phyloP scores from a whole-genome alignment of 345 rosid genomes.

The Noccaea caerulescens region DNA sequence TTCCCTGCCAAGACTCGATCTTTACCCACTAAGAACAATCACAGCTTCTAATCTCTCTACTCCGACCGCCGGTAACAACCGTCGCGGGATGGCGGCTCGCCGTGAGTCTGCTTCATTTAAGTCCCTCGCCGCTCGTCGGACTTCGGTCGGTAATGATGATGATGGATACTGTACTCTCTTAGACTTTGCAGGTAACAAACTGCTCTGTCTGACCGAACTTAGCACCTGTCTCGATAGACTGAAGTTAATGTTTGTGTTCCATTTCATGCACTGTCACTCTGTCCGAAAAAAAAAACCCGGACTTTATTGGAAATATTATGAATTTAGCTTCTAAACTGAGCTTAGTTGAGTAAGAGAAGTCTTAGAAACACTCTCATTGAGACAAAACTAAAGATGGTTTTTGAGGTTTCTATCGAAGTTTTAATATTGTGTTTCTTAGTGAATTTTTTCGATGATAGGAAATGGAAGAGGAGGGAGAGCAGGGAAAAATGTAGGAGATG shows the following conservation, averaged over 20 bases:
- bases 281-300: background rate
- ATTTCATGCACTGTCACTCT: background rate
- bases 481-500: conserved; percentile 66
- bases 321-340: conserved; percentile 8
- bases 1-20: conserved; percentile 43
- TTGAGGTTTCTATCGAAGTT: conserved; percentile 20
- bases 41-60: conserved; percentile 16
- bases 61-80: conserved; percentile 24
- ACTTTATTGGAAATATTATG: background rate
- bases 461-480: conserved; percentile 64
- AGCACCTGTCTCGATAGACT: conserved; percentile 2
- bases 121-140: conserved; percentile 48
- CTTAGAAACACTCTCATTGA: conserved; percentile 10
- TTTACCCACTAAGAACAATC: conserved; percentile 24
- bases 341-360: background rate
- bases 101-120: conserved; percentile 49
- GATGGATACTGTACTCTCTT: conserved; percentile 45
- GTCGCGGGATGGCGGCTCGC: conserved; percentile 59
- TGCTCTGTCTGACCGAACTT: conserved; percentile 18
- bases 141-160: conserved; percentile 21
- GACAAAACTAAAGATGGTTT: conserved; percentile 4
- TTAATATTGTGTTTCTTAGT: background rate
- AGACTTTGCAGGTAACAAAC: conserved; percentile 42
- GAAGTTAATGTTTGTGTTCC: conserved; percentile 9
- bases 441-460: conserved; percentile 43